These are phyloP conservation scores for Acer negundo DNA, from an alignment of 345 rosid genomes.

Conservation along the genomic window DNA sequence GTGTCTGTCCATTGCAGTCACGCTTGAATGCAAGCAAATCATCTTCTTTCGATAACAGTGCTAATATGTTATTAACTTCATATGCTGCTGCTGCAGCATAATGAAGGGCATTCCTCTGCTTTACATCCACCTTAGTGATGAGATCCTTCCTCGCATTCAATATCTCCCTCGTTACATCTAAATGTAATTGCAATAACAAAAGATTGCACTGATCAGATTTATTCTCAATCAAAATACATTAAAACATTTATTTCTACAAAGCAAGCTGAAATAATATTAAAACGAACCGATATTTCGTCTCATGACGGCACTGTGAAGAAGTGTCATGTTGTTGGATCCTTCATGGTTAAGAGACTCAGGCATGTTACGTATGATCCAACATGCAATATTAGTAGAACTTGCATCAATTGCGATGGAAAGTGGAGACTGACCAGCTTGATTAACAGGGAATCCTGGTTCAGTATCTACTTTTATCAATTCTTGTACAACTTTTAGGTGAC, in stretches of 20 bases:
- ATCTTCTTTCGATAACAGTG: neutral
- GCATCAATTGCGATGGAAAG: slow-evolving; percentile 12
- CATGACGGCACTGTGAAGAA: slow-evolving; percentile 2
- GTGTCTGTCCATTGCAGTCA: slow-evolving; percentile 1
- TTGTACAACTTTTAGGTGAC: neutral
- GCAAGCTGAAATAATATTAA: no score
- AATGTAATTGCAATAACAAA: neutral
- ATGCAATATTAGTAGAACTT: neutral
- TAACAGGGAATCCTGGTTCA: neutral
- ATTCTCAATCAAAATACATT: no score
- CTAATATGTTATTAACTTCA: neutral
- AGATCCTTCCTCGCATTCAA: neutral
- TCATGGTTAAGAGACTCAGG: no score
- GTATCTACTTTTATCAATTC: neutral
- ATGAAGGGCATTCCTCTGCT: neutral
- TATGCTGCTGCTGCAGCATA: neutral
- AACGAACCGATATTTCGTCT: neutral
- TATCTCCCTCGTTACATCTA: neutral
- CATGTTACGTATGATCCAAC: neutral
- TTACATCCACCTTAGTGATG: neutral
- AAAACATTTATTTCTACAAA: no score
- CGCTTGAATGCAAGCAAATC: neutral
- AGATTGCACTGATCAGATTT: no score
- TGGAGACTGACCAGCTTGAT: neutral
- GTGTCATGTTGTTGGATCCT: neutral